Evolutionary conservation across 1,284 basidiomycete genomes (phyloP), one percentile per base, ranked within the genome.

Genomic region (Bothia castanella): DNA sequence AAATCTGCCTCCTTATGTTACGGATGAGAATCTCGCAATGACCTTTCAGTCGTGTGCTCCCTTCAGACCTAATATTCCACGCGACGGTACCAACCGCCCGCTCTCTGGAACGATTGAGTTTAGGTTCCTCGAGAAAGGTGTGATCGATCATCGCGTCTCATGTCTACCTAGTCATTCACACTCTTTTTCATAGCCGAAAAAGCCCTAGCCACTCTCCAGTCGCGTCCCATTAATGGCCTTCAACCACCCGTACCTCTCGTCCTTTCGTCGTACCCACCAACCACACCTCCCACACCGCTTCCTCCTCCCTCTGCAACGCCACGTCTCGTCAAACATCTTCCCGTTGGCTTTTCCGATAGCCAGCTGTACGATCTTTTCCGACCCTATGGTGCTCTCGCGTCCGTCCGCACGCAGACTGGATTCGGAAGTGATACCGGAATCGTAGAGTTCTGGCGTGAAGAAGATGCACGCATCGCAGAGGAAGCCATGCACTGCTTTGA

Each of bases 381-480:
- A 43, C 79, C 82, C 5, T 89, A 74, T 58, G 87, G 87, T 49
- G 83, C 87, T 32, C 78, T 89, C 45, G 80, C 85, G 31, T 83
- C 85, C 3, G 83, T 76, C 27, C 82, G 80, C 53, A 79, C 79
- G n/a, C 81, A 87, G 57, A 83, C 83, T 35, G 75, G 83, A 53
- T 82, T 88, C 62, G 83, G 85, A 36, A 75, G 77, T 42, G 85
- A 86, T 63, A 85, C 80, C 0, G 89, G 83, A 45, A 76, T 89
- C 49, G 78, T 93, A 45, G 89, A 93, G 66, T 94, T 90, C 67
- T 94, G 89, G 89, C 81, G 83, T 57, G 90, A 93, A 67, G 88
- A 90, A 39, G 91, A 94, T 64, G 91, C 89, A 5, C 76, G 78
- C 17, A 70, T 75, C 19, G 89, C 89, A 3, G 89, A 93, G 62